Conservation (phyloP, 192 early-diverging fungal species). For the Backusella macrospora region DNA sequence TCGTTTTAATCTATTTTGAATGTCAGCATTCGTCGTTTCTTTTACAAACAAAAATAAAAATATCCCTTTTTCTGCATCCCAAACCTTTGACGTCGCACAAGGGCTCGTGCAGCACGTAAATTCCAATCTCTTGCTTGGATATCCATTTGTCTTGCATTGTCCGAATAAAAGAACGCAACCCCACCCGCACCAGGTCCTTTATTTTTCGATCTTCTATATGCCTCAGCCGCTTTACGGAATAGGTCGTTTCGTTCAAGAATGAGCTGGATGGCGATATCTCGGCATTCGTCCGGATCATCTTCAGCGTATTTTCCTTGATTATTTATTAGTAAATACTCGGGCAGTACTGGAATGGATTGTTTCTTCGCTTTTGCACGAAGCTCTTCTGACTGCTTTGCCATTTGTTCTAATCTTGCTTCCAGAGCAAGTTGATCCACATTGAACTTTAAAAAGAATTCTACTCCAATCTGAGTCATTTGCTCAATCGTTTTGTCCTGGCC, state of each 20-base stretch:
- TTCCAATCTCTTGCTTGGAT: constrained; percentile 53
- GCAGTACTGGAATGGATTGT: constrained; percentile 26
- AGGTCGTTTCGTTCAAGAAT: constrained; percentile 49
- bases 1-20: constrained; percentile 1
- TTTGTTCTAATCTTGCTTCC: constrained; percentile 3
- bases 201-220: constrained; percentile 35
- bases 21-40: neutral
- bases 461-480: constrained; percentile 40
- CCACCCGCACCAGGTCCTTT: constrained; percentile 50
- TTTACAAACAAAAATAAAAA: neutral
- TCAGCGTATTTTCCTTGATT: constrained; percentile 47
- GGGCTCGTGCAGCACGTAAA: constrained; percentile 56
- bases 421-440: constrained; percentile 29
- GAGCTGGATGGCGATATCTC: constrained; percentile 41
- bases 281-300: constrained; percentile 53
- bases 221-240: constrained; percentile 50
- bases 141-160: constrained; percentile 47
- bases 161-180: constrained; percentile 54
- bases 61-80: neutral
- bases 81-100: constrained; percentile 39
- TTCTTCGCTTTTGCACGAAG: constrained; percentile 10
- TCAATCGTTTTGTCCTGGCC: constrained; percentile 26
- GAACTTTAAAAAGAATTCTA: constrained; percentile 44
- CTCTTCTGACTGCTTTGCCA: constrained; percentile 15
- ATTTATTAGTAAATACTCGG: constrained; percentile 41